A percentile compares a stretch with the other conserved stretches of the same genome.
Evolutionary conservation across 2,329 filamentous ascomycete genomes (phyloP).

Genomic region (Botrytis aclada): DNA sequence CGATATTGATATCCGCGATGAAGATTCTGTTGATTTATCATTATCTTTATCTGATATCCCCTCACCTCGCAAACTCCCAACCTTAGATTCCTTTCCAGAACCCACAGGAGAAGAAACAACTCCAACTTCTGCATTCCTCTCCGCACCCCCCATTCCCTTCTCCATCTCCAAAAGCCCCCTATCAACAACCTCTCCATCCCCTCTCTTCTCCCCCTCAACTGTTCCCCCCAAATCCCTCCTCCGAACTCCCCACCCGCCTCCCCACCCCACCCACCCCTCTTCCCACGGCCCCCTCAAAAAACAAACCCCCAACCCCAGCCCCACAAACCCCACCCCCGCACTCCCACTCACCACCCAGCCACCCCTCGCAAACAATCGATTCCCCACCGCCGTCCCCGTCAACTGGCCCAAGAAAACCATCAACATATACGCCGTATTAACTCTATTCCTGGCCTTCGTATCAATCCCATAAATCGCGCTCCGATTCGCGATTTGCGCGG

Average conservation of each 20-base stretch:
- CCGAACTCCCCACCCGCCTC: conserved; percentile 40
- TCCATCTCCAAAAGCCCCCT: not conserved
- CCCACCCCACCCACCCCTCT: conserved; percentile 58
- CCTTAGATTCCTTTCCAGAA: not conserved
- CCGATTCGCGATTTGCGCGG: conserved; percentile 70
- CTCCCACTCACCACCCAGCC: conserved; percentile 58
- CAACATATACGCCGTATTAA: conserved; percentile 83
- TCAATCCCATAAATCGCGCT: conserved; percentile 68
- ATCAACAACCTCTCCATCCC: conserved; percentile 25
- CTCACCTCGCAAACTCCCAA: not conserved
- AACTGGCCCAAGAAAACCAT: conserved; percentile 75
- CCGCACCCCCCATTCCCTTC: too few species aligned
- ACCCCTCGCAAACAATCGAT: conserved; percentile 51
- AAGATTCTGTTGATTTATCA: too few species aligned
- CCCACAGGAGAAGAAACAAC: not conserved
- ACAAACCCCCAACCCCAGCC: conserved; percentile 46
- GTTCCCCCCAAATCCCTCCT: conserved; percentile 31
- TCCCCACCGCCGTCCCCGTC: conserved; percentile 61
- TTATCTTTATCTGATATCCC: not conserved
- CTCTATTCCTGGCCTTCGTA: conserved; percentile 66
- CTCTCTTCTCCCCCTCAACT: conserved; percentile 22
- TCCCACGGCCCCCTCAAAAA: conserved; percentile 54
- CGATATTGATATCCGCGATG: accelerated
- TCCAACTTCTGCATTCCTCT: not conserved
- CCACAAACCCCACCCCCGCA: conserved; percentile 54